Evolutionary conservation across 176 grass and related monocot genomes (phyloP), one percentile per base, ranked within the genome.

Genomic region (Aegilops tauschii): DNA sequence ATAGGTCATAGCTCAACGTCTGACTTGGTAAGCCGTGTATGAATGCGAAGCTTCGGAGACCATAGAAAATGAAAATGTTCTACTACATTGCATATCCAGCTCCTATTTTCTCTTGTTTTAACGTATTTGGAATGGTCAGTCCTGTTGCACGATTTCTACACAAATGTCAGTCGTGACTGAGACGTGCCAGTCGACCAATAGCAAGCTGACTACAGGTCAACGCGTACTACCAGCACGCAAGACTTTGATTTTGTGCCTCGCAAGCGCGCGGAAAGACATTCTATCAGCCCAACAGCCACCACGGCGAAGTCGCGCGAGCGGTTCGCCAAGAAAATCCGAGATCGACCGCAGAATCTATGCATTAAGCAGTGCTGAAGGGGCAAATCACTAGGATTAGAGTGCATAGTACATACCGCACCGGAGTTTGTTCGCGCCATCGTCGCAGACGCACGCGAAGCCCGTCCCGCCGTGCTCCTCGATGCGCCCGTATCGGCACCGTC

Each of bases 391-490:
- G 49, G 49, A 25, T 25, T 25, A 25, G 23, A 52, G 49, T 52
- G n/a, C n/a, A 5, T 50, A 50, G 14, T 23, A 52, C 25, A 0
- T 80, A 45, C 73, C 73, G 28, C 73, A 76, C 1, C 29, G 73
- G 28, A 28, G 73, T 47, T 6, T 49, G 73, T 54, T 76, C 0
- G 28, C 73, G 45, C 47, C 73, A 32, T 76, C 73, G 73, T 21
- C 74, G 74, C 74, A 77, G 74, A 77, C 3, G 9, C 74, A 77
- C 1, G 74, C 28, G 74, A 77, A 77, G 4, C 20, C 74, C 4
- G 47, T 77, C 4, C 74, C 74, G 17, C 74, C 74, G 47, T 77
- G 74, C 47, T 77, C 16, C 34, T 86, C 74, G 87, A 56, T 77
- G 74, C 74, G 74, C 4, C 28, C 59, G 82, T 80, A 89, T 5